A percentile compares a stretch with the other conserved stretches of the same genome.
phyloP scores from a whole-genome alignment of 1,284 basidiomycete species.

The Boletus holoroseus region DNA sequence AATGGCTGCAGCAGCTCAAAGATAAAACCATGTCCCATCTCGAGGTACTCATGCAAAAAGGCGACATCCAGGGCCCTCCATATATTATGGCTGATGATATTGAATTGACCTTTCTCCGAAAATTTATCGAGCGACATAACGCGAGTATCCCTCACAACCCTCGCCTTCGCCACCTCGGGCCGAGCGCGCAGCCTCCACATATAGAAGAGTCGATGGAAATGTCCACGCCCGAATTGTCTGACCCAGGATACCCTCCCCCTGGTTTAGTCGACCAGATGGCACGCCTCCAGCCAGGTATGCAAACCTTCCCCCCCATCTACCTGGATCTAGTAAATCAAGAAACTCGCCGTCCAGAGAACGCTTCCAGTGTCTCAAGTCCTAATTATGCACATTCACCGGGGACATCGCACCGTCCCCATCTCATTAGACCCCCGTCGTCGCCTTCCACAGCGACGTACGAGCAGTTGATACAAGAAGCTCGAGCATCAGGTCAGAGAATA shows the following conservation, averaged over 20 bases:
- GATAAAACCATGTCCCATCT: conserved; percentile 81
- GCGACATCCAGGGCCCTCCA: conserved; percentile 73
- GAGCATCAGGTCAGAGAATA: conserved; percentile 30
- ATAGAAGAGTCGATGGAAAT: conserved; percentile 47
- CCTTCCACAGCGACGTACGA: conserved; percentile 33
- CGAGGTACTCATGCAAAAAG: conserved; percentile 77
- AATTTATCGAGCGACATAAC: conserved; percentile 72
- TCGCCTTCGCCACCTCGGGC: conserved; percentile 53
- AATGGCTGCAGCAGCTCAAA: conserved; percentile 77
- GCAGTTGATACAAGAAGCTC: conserved; percentile 33
- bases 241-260: conserved; percentile 39
- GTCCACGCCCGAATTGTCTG: conserved; percentile 53
- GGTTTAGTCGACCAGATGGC: conserved; percentile 37
- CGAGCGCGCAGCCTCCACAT: conserved; percentile 34
- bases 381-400: conserved; percentile 33
- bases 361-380: conserved; percentile 31
- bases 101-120: conserved; percentile 68
- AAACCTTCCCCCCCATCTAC: background rate
- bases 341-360: conserved; percentile 20
- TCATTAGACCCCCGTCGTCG: conserved; percentile 30
- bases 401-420: conserved; percentile 29
- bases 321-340: conserved; percentile 6
- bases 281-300: conserved; percentile 39
- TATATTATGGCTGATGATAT: conserved; percentile 73
- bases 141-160: conserved; percentile 69